Conservation (phyloP, 441 rosid species). For the Erodium chrysanthum region DNA sequence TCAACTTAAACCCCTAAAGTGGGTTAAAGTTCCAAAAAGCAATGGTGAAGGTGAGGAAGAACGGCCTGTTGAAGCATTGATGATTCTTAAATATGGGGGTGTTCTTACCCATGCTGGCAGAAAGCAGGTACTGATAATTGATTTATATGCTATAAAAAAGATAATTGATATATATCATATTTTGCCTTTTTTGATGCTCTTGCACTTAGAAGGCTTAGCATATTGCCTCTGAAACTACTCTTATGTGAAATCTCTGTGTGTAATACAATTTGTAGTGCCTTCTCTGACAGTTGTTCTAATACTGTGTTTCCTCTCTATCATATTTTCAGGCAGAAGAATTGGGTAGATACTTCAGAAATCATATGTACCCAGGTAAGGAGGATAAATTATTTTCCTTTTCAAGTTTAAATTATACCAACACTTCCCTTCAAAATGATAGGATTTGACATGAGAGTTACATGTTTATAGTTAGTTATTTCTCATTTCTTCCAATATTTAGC, state of each 20-base stretch:
- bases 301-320: conserved; percentile 14
- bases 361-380: conserved; percentile 91
- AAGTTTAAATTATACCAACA: background rate
- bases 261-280: background rate
- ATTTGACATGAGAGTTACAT: no score
- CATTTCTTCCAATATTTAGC: background rate
- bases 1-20: conserved; percentile 89
- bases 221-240: background rate
- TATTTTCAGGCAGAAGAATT: conserved; percentile 90
- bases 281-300: conserved; percentile 9
- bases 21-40: conserved; percentile 68
- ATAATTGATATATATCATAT: background rate
- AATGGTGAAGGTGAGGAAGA: conserved; percentile 95
- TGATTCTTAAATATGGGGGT: conserved; percentile 99
- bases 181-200: background rate
- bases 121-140: conserved; percentile 65
- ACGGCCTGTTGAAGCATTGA: conserved; percentile 86
- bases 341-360: conserved; percentile 91
- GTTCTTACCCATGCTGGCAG: conserved; percentile 99
- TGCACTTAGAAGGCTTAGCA: background rate
- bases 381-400: background rate
- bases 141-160: background rate
- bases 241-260: background rate
- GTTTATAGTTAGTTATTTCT: no score
- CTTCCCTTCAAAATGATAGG: no score